Base-by-base conservation (phyloP, 129 eudicot species). In the Deinandra increscens region DNA sequence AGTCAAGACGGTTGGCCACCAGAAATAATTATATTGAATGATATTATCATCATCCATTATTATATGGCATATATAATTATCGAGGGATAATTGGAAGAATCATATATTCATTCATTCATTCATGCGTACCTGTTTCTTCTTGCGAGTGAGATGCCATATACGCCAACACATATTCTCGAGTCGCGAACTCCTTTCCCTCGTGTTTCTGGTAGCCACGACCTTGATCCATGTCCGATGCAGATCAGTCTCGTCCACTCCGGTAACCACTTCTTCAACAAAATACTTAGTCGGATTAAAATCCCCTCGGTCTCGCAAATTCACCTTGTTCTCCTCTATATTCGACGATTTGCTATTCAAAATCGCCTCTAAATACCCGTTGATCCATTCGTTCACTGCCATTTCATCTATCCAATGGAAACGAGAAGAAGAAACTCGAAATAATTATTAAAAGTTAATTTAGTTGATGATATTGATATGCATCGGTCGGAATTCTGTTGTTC, bases 101-200 rank as follows among this genome's bases (percentile, higher is more conserved):
- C 3, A 3, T 26, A 26, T 26, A 26, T n/a, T n/a, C n/a, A n/a
- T n/a, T n/a, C n/a, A n/a, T n/a, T n/a, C n/a, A 15, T 43, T 49
- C n/a, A 12, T n/a, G 61, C 14, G 58, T 38, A 85, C 97, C 92
- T 91, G 95, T 68, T 91, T 91, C 72, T 85, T 87, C 74, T 91
- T 91, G 81, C 97, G 95, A 33, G 97, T 76, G 70, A 91, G 97
- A 76, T 85, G 95, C 95, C 97, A 91, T 43, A 91, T 91, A 20
- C 97, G 89, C 97, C 97, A 91, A 68, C 97, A 91, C 97, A 91
- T 91, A 19, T 91, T 91, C 72, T 87, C 95, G 63, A 91, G 87
- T 13, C 97, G 70, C 2, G 97, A 87, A 75, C 92, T 91, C 60
- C 96, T 36, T 69, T 91, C 95, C 45, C 77, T 73, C 1, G 92